Evolutionary conservation across 306 rosid species (phyloP), one percentile per base, ranked within the genome.

Genomic region (Sesbania bispinosa): DNA sequence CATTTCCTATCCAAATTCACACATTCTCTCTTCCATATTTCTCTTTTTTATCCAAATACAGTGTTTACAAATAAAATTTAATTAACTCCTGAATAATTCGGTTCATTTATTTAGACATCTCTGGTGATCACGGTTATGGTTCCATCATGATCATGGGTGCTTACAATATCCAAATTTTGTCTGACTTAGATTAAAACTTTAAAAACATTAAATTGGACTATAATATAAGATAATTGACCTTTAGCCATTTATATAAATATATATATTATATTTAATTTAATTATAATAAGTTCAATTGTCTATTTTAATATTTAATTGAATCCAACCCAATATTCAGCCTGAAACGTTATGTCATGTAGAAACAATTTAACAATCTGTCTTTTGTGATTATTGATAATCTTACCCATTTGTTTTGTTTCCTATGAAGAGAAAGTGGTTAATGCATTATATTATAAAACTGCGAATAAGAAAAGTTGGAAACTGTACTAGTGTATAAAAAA

Each of bases 401-500:
- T 14, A 64, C 42, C n/a, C 20, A 47, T 0, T 30, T 10, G 60
- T 7, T 52, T n/a, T n/a, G n/a, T n/a, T 27, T 35, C 60, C 16
- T 53, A 10, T 18, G 35, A 53, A 24, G 23, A 29, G 63, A 29
- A 14, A 6, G 41, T 13, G 19, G 45, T 0, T 9, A 65, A n/a
- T n/a, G 33, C 32, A 18, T 7, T 15, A 39, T 54, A 70, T 1
- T 19, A 30, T 47, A 63, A 27, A 8, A 32, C 18, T n/a, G n/a
- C 6, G 30, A 42, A 62, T 52, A 61, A 38, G 55, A 14, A 53
- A 71, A 20, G 39, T 68, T 73, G 33, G 52, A 67, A 53, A 45
- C 62, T 16, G 16, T 20, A 23, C 14, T 10, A 71, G 19, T 18
- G 30, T 21, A 30, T 48, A n/a, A 52, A 45, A 51, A 81, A 48